These are phyloP conservation scores for Leccinum pachyderme DNA, from an alignment of 1,284 basidiomycete genomes.

Conservation along the genomic window DNA sequence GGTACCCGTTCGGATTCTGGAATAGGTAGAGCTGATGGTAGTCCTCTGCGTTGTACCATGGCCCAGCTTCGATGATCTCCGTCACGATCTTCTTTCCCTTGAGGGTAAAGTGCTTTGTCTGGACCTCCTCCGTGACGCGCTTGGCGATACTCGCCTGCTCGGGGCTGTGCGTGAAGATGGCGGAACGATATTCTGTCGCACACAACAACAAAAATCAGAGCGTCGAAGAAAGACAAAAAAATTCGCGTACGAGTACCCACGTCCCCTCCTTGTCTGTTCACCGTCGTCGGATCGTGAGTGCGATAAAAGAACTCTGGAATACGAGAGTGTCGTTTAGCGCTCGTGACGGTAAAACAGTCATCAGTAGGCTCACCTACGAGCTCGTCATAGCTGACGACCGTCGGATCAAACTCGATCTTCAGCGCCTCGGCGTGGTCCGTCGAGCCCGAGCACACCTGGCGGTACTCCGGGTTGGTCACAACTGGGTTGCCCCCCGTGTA, in stretches of 20 bases:
- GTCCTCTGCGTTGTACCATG: conserved; percentile 83
- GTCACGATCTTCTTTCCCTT: conserved; percentile 80
- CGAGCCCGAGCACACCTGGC: conserved; percentile 74
- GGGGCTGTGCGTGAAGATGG: conserved; percentile 80
- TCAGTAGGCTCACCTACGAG: conserved; percentile 61
- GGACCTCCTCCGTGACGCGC: conserved; percentile 81
- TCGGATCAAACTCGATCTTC: conserved; percentile 83
- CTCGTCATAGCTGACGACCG: conserved; percentile 75
- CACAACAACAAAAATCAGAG: conserved; percentile 1
- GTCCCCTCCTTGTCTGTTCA: conserved; percentile 78
- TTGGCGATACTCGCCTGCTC: conserved; percentile 78
- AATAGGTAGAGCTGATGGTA: conserved; percentile 87
- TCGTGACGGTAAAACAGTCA: too few species aligned
- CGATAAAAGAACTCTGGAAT: conserved; percentile 86
- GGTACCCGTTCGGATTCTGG: conserved; percentile 60
- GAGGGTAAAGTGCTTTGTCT: conserved; percentile 79
- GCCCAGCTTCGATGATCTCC: conserved; percentile 58
- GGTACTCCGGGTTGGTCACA: conserved; percentile 64
- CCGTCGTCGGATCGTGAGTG: conserved; percentile 91
- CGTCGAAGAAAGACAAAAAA: background rate
- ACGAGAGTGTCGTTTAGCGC: too few species aligned
- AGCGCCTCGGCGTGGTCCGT: conserved; percentile 93
- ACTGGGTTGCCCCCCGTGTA: conserved; percentile 75
- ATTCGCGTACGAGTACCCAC: conserved; percentile 65
- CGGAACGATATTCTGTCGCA: conserved; percentile 84